Conservation (phyloP, 176 grass and related monocot species). For the Eleusine indica region DNA sequence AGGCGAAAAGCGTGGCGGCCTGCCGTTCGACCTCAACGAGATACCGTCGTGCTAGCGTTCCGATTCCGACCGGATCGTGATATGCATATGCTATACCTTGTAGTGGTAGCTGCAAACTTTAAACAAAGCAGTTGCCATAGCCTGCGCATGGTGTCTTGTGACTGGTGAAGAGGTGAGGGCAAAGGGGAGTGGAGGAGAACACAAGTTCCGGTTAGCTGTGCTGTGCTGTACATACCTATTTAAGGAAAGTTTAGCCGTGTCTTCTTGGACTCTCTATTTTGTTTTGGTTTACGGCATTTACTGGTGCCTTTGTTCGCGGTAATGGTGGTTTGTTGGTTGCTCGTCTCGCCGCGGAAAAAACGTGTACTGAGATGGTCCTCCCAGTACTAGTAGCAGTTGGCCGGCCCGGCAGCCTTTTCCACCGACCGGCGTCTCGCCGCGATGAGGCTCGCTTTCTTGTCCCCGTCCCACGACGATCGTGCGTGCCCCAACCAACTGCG, state of each 20-base stretch:
- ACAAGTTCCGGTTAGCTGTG: constrained; percentile 1
- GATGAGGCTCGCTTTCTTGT: background rate
- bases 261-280: background rate
- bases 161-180: too few species aligned
- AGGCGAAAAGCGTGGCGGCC: background rate
- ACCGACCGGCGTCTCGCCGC: background rate
- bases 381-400: too few species aligned
- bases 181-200: background rate
- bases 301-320: background rate
- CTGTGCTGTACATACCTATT: constrained; percentile 44
- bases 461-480: background rate
- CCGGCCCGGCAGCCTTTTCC: background rate
- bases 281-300: constrained; percentile 8
- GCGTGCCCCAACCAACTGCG: background rate
- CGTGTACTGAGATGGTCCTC: too few species aligned
- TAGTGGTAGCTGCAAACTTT: background rate
- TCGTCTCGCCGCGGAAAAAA: background rate
- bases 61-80: constrained; percentile 2
- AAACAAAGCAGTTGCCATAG: background rate
- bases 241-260: constrained; percentile 37
- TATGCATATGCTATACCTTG: background rate
- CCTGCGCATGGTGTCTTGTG: too few species aligned
- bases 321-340: constrained; percentile 1
- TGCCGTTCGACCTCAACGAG: constrained; percentile 76
- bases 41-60: constrained; percentile 42